Evolutionary conservation across 116 monocot species (phyloP).

Genomic region (Dioscorea cayenensis): DNA sequence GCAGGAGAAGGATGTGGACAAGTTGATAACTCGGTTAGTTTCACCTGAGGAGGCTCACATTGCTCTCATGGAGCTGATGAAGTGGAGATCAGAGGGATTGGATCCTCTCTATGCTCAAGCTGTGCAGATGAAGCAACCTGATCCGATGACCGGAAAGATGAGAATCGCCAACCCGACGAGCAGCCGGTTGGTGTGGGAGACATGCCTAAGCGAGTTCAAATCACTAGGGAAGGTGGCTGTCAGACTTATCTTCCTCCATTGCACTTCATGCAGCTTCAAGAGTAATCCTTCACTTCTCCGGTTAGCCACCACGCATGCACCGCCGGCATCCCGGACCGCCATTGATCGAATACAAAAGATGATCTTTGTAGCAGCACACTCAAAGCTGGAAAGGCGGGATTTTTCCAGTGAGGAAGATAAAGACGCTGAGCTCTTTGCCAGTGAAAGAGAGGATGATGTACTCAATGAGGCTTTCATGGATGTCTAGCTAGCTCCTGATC

Average conservation of each 20-base stretch:
- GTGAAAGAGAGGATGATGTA: slow-evolving; percentile 59
- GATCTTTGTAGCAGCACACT: slow-evolving; percentile 70
- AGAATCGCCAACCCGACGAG: slow-evolving; percentile 78
- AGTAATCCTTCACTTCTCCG: slow-evolving; percentile 34
- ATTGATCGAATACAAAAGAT: slow-evolving; percentile 64
- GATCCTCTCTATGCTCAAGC: slow-evolving; percentile 90
- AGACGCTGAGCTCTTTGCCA: slow-evolving; percentile 61
- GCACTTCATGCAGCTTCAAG: slow-evolving; percentile 57
- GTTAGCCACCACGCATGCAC: slow-evolving; percentile 31
- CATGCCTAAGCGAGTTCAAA: slow-evolving; percentile 74
- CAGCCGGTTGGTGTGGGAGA: slow-evolving; percentile 93
- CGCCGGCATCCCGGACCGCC: slow-evolving; percentile 16
- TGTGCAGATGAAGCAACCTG: slow-evolving; percentile 78
- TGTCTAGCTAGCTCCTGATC: slow-evolving; percentile 9
- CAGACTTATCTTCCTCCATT: slow-evolving; percentile 87
- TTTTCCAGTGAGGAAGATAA: slow-evolving; percentile 75
- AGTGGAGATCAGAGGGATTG: slow-evolving; percentile 83
- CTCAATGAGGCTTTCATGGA: slow-evolving; percentile 32
- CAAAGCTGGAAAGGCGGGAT: slow-evolving; percentile 72
- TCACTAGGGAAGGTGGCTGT: slow-evolving; percentile 78
- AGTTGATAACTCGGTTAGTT: slow-evolving; percentile 72
- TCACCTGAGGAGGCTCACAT: slow-evolving; percentile 84
- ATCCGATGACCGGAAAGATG: slow-evolving; percentile 82
- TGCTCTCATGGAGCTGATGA: slow-evolving; percentile 95
- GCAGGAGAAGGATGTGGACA: slow-evolving; percentile 91